Base-by-base conservation (phyloP, 352 stramenopile genomes). In the Globisporangium polare region DNA sequence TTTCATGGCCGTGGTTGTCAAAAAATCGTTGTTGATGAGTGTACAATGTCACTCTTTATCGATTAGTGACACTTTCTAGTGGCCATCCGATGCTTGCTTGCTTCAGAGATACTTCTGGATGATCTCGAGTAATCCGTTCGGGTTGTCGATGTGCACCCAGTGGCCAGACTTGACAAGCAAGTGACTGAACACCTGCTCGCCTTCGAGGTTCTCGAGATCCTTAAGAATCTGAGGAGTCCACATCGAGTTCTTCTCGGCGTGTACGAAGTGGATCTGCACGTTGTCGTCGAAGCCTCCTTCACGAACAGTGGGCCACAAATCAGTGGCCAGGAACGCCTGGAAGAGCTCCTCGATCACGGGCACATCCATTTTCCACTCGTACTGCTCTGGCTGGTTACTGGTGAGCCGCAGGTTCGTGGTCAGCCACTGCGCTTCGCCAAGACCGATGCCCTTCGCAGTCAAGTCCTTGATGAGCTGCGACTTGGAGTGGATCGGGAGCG, bases 141-240 rank as follows among this genome's bases (percentile, higher is more conserved):
- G 81, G 68, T 94, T 94, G 74, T 94, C 85, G 26, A 94, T 90
- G 67, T 94, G 85, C 62, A 94, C 80, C 85, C 85, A 94, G 63
- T 94, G 85, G n/a, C 83, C 85, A 31, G 83, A 77, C 35, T 90
- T 89, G 18, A 65, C 63, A 45, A 94, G 73, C 60, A 91, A 69
- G 59, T 94, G 81, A 60, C 80, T 70, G 46, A 88, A 75, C 42
- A 94, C 79, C 41, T 76, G 61, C 37, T 74, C 63, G n/a, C 68
- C 46, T 33, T 75, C 49, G 31, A 85, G 77, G 5, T 66, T 65
- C 6, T 87, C 67, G 39, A 94, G 71, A 42, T 67, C 58, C 24
- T 64, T 55, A 15, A 90, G 52, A 20, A 89, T 58, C 10, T 74
- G 54, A 0, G 67, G 63, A 2, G 79, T 90, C 84, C 84, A 94